Evolutionary conservation across 1,284 basidiomycete species (phyloP).

Genomic region (Rhodotorula sp.): DNA sequence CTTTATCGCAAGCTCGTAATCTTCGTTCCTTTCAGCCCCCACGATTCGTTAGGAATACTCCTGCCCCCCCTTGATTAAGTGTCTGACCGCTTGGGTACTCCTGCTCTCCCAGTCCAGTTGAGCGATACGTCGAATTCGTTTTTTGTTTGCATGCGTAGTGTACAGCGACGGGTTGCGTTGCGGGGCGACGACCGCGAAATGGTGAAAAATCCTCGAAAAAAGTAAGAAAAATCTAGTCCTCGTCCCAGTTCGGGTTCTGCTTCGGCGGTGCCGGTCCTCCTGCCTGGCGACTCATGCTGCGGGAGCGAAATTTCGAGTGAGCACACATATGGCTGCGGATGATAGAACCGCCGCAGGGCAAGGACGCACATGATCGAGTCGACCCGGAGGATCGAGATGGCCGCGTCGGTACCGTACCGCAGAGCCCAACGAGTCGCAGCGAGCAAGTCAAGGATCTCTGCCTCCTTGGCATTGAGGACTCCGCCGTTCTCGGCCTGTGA

Average conservation of each 20-base stretch:
- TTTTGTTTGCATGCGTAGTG: too few species aligned
- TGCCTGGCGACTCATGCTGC: constrained; percentile 43
- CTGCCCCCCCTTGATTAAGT: too few species aligned
- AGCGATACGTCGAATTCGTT: too few species aligned
- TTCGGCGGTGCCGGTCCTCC: constrained; percentile 47
- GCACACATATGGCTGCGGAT: too few species aligned
- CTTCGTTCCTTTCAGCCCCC: too few species aligned
- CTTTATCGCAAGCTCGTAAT: too few species aligned
- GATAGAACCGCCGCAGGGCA: neutral
- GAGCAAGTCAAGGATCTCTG: constrained; percentile 76
- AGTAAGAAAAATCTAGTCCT: constrained; percentile 9
- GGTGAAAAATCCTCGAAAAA: too few species aligned
- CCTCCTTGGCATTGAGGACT: constrained; percentile 61
- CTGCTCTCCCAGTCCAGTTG: too few species aligned
- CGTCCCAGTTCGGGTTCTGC: constrained; percentile 45
- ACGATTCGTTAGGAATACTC: too few species aligned
- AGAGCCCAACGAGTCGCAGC: constrained; percentile 88
- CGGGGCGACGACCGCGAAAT: too few species aligned
- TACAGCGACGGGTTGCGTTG: too few species aligned
- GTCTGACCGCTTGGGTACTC: too few species aligned
- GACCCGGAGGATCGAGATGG: constrained; percentile 87
- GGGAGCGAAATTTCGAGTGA: neutral
- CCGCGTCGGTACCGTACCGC: constrained; percentile 85
- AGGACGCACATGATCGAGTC: constrained; percentile 77
- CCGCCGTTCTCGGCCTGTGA: constrained; percentile 70